A percentile compares a stretch with the other conserved stretches of the same genome.
phyloP scores from a whole-genome alignment of 306 rosid genomes.

The Comarum palustre region DNA sequence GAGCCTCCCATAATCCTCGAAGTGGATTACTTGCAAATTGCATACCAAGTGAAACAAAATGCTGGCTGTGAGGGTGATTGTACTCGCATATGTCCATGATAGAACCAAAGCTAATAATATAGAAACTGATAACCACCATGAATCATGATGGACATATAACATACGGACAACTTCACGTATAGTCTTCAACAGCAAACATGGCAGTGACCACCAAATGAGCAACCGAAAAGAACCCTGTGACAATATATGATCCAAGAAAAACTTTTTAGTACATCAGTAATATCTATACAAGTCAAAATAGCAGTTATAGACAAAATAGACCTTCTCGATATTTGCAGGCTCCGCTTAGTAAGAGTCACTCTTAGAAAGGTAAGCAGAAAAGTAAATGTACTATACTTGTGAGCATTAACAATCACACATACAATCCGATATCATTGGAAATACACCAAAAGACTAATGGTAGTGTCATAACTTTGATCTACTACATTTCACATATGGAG shows the following conservation, averaged over 20 bases:
- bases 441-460: neutral
- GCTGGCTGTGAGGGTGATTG: slow-evolving; percentile 69
- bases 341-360: slow-evolving; percentile 5
- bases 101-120: slow-evolving; percentile 41
- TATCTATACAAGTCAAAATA: neutral
- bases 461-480: neutral
- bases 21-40: slow-evolving; percentile 77
- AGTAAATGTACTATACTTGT: neutral
- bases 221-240: slow-evolving; percentile 54
- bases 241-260: slow-evolving; percentile 1
- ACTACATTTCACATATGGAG: neutral
- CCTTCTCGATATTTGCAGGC: neutral
- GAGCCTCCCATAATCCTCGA: slow-evolving; percentile 68
- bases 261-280: neutral
- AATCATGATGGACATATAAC: slow-evolving; percentile 34
- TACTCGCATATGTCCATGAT: slow-evolving; percentile 75
- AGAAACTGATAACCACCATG: slow-evolving; percentile 53
- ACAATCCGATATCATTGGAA: neutral
- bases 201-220: slow-evolving; percentile 56
- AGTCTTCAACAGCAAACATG: slow-evolving; percentile 58
- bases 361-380: neutral
- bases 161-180: slow-evolving; percentile 52
- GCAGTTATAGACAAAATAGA: neutral
- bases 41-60: slow-evolving; percentile 80
- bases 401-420: neutral